Conservation (phyloP, 1,284 basidiomycete genomes). For the Puccinia hordei region DNA sequence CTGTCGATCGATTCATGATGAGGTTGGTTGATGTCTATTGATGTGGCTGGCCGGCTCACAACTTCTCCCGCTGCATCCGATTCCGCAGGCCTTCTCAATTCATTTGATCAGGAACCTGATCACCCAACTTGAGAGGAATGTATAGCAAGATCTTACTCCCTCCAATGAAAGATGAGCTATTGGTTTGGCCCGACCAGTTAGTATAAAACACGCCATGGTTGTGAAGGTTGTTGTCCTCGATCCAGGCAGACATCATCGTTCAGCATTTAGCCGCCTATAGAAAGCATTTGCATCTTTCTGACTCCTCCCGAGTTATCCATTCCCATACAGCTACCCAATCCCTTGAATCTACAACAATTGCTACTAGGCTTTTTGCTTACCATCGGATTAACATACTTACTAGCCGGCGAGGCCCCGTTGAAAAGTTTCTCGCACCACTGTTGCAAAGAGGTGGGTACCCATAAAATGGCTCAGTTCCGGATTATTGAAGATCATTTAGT, state of each 20-base stretch:
- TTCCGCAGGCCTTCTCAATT: constrained; percentile 13
- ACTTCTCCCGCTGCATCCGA: constrained; percentile 29
- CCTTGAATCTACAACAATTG: background rate
- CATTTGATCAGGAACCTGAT: constrained; percentile 27
- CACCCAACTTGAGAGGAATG: constrained; percentile 20
- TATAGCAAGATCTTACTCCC: constrained; percentile 15
- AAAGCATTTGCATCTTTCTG: constrained; percentile 1
- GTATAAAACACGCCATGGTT: background rate
- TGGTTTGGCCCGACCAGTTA: background rate
- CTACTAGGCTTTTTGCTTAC: constrained; percentile 9
- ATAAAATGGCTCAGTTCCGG: constrained; percentile 6
- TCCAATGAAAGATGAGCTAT: background rate
- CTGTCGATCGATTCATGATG: constrained; percentile 40
- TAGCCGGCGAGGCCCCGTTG: constrained; percentile 10
- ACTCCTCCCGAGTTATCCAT: background rate
- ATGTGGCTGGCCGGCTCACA: constrained; percentile 24
- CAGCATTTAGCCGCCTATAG: background rate
- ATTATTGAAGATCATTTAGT: constrained; percentile 13
- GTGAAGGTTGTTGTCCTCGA: constrained; percentile 14
- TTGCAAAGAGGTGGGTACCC: constrained; percentile 10
- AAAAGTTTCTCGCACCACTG: constrained; percentile 16
- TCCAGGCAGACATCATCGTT: background rate
- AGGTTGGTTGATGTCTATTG: constrained; percentile 29
- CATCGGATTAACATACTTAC: constrained; percentile 20
- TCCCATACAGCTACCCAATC: background rate